Evolutionary conservation across 179 eudicot species (phyloP).

Genomic region (Corrigiola litoralis): DNA sequence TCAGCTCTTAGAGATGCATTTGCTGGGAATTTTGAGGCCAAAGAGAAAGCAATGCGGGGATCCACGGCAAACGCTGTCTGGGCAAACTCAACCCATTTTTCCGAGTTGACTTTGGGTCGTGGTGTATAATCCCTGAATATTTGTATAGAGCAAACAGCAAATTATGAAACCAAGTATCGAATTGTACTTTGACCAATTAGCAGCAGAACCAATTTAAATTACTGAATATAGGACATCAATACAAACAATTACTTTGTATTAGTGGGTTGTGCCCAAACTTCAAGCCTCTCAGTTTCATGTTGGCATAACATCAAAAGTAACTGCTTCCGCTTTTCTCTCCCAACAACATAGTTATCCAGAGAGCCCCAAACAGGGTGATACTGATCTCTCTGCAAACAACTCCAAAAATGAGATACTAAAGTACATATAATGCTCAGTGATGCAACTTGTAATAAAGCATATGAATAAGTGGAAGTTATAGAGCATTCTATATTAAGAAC

Average conservation of each 20-base stretch:
- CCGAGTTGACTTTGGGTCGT: conserved; percentile 77
- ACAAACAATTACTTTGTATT: conserved; percentile 56
- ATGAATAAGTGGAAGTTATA: background rate
- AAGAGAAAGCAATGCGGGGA: conserved; percentile 80
- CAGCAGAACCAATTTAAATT: background rate
- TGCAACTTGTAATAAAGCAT: background rate
- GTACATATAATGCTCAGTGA: background rate
- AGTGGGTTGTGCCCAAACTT: conserved; percentile 95
- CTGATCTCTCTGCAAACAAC: conserved; percentile 55
- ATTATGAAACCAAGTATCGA: background rate
- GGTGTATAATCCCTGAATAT: conserved; percentile 65
- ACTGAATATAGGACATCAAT: background rate
- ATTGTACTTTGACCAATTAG: conserved; percentile 2
- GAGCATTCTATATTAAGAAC: background rate
- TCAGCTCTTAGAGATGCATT: conserved; percentile 73
- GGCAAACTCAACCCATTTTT: conserved; percentile 90
- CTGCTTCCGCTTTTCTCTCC: conserved; percentile 87
- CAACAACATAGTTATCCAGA: conserved; percentile 63
- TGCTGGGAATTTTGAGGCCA: conserved; percentile 84
- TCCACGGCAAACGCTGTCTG: conserved; percentile 95
- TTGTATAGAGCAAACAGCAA: conserved; percentile 12
- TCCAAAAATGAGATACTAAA: background rate
- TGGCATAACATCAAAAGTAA: conserved; percentile 92
- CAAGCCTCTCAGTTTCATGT: conserved; percentile 96
- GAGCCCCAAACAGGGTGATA: conserved; percentile 93